Conservation (phyloP, 1,284 basidiomycete genomes). For the Boletellus deceptivus region DNA sequence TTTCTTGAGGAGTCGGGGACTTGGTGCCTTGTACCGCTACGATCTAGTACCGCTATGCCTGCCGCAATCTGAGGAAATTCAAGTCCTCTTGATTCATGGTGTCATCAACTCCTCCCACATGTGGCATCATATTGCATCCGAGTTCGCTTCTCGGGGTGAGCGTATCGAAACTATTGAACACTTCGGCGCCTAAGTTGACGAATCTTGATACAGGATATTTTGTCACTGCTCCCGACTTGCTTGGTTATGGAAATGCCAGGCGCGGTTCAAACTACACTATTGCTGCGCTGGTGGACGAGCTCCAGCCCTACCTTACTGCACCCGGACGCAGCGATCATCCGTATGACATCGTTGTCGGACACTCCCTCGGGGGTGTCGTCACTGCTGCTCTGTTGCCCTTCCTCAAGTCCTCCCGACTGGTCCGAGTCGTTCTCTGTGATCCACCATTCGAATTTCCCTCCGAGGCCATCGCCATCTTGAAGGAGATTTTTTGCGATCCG, state of each 20-base stretch:
- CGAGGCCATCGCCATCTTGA: neutral
- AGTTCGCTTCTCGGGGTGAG: constrained; percentile 15
- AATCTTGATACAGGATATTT: constrained; percentile 12
- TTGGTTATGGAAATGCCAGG: constrained; percentile 12
- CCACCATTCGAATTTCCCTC: constrained; percentile 13
- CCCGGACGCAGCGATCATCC: neutral
- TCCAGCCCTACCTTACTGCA: constrained; percentile 11
- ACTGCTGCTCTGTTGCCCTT: constrained; percentile 3
- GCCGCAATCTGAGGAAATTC: constrained; percentile 18
- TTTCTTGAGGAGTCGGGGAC: too few relatives aligned
- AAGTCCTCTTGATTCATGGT: constrained; percentile 17
- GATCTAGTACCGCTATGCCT: neutral
- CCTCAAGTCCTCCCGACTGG: constrained; percentile 1
- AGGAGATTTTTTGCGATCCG: fast-evolving
- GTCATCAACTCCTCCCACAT: constrained; percentile 2
- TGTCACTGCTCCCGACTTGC: constrained; percentile 20
- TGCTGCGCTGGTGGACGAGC: constrained; percentile 10
- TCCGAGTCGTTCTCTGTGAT: constrained; percentile 16
- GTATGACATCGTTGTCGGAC: constrained; percentile 14
- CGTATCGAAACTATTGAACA: neutral
- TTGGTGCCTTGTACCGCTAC: too few relatives aligned
- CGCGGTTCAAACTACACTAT: constrained; percentile 14
- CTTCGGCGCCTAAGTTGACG: neutral
- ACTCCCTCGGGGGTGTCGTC: constrained; percentile 23
- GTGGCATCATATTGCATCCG: constrained; percentile 10